These are phyloP conservation scores for Neonectria punicea DNA, from an alignment of 2,329 filamentous ascomycete genomes.

Conservation along the genomic window DNA sequence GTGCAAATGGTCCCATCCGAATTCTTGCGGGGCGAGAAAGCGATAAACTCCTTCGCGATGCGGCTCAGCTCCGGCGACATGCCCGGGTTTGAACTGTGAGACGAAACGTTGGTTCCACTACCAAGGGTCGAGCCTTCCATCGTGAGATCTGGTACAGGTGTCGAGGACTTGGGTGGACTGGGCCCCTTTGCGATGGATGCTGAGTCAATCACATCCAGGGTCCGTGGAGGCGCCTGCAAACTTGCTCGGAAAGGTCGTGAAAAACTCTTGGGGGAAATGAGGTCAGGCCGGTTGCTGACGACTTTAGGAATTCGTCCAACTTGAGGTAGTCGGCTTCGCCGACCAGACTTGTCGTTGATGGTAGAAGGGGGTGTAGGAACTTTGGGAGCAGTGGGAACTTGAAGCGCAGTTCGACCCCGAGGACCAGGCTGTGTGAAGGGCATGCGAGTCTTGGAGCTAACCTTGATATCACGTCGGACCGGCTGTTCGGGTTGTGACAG, in stretches of 20 bases:
- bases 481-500: slow-evolving; percentile 19
- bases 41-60: slow-evolving; percentile 72
- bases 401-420: neutral
- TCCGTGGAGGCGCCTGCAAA: slow-evolving; percentile 49
- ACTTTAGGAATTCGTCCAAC: slow-evolving; percentile 89
- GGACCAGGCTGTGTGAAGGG: slow-evolving; percentile 20
- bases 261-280: slow-evolving; percentile 80
- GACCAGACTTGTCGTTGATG: slow-evolving; percentile 24
- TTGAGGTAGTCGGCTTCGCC: slow-evolving; percentile 74
- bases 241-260: slow-evolving; percentile 80
- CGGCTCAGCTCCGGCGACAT: slow-evolving; percentile 46
- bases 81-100: slow-evolving; percentile 45
- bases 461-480: slow-evolving; percentile 10
- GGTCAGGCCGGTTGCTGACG: slow-evolving; percentile 73
- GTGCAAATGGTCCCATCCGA: slow-evolving; percentile 68
- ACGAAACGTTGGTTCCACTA: slow-evolving; percentile 45
- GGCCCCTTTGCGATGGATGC: slow-evolving; percentile 61
- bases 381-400: slow-evolving; percentile 13
- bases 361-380: slow-evolving; percentile 4
- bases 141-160: slow-evolving; percentile 50
- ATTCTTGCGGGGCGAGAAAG: slow-evolving; percentile 77
- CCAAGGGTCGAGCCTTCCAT: slow-evolving; percentile 50
- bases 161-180: slow-evolving; percentile 54
- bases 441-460: slow-evolving; percentile 17
- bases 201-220: slow-evolving; percentile 42